Evolutionary conservation across 1,284 basidiomycete species (phyloP), one percentile per base, ranked within the genome.

Genomic region (Prillingera fragicola): DNA sequence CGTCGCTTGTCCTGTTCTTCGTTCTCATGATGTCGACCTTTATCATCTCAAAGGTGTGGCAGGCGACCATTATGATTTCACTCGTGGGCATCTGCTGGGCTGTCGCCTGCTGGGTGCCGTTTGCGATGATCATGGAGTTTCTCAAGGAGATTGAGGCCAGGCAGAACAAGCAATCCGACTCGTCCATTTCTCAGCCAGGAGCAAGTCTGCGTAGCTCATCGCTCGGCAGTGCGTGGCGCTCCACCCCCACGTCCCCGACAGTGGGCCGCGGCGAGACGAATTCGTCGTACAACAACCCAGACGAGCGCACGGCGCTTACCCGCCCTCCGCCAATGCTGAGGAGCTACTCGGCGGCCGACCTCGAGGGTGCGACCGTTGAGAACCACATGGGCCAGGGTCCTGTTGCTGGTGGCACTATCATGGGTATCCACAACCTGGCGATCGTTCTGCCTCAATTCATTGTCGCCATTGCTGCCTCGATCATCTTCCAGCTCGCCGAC

Each of bases 401-500:
- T 13, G 74, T 85, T 35, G 85, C 88, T 0, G 91, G 92, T n/a
- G 92, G 92, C 1, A 92, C 89, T 3, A 84, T 96, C 35, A 77
- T 96, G 35, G 92, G 92, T 3, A 92, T 97, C 32, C 92, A 97
- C 68, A 96, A 96, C 61, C 75, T 96, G 6, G 87, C 91, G 3
- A 89, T 94, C 50, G 90, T 94, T 19, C 80, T 88, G 69, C 90
- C 89, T 17, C 90, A 95, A 60, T 87, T 94, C 62, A 78, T 92
- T 47, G 89, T 95, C 38, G 87, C 92, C 1, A 57, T 97, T n/a
- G 83, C 85, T 17, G 82, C 89, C 0, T 89, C 86, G 56, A 69
- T 83, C 33, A 95, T 97, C 59, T 96, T 97, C 78, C 78, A 78
- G 40, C 63, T 83, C 25, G 84, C 85, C 1, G 87, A 90, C 58